Evolutionary conservation across 768 basidiomycete genomes (phyloP), one percentile per base, ranked within the genome.

Genomic region (Leucosporidium yakuticum): DNA sequence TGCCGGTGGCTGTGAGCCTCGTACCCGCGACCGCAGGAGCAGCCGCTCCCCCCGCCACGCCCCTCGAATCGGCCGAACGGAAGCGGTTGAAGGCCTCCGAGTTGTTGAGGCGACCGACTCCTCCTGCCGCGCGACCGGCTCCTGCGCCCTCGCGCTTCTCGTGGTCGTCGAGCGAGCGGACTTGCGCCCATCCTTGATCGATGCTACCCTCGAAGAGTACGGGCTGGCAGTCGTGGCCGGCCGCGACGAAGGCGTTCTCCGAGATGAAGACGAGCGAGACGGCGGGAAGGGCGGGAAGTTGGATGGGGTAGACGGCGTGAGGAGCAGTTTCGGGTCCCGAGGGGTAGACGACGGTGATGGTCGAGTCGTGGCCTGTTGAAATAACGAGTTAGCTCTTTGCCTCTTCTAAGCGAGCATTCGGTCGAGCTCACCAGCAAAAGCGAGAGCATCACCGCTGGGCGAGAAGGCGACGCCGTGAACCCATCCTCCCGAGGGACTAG

Each of bases 181-280:
- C 81, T 54, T 85, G 80, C 56, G 85, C 82, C 96, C 96, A 99
- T 1, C 91, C 92, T 4, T 74, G 54, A 32, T 78, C 80, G 59
- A 84, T 82, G 50, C 83, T 83, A 14, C 92, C 93, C 3, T 84
- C 82, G 79, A 92, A 94, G 34, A 96, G 84, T 29, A 92, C 80
- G 1, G 96, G 96, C 77, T 94, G 93, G 81, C 96, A 99, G 78
- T 98, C 96, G 79, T 99, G 95, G 0, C 96, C 96, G 0, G 93
- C 96, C 1, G 91, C 93, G 53, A 99, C 83, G 70, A 99, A 79
- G 14, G 85, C 80, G 66, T 87, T 84, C 78, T 96, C 93, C 29
- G 86, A 83, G 1, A 86, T 89, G 89, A 91, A 99, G 9, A 87
- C 82, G 27, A 99, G 84, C 15, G 91, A 87, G 64, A 94, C 83